Conservation (phyloP, 129 eudicot species). For the Calendula officinalis region DNA sequence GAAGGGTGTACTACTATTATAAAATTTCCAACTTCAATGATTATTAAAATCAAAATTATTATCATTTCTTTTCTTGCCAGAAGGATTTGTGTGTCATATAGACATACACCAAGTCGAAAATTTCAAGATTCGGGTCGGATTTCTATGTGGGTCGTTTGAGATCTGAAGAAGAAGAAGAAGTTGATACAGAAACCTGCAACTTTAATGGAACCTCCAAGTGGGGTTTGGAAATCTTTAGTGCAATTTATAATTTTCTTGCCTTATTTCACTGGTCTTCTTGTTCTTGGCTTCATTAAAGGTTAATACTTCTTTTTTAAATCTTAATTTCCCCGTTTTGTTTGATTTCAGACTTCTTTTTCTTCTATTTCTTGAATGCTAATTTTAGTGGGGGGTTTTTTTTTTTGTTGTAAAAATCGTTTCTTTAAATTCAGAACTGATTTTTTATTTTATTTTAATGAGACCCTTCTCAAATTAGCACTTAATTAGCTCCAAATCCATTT, state of each 20-base stretch:
- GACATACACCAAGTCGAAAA: not conserved
- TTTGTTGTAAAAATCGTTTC: not conserved
- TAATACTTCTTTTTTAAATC: not conserved
- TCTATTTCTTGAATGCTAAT: conserved; percentile 7
- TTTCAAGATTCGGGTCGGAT: conserved; percentile 23
- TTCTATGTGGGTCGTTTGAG: conserved; percentile 30
- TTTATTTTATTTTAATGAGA: not conserved
- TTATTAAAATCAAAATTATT: not conserved
- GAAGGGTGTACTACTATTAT: conserved; percentile 1
- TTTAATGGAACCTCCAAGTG: conserved; percentile 75
- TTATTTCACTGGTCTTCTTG: conserved; percentile 75
- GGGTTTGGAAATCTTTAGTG: conserved; percentile 59
- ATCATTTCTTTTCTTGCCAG: conserved; percentile 26
- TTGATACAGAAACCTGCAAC: conserved; percentile 24
- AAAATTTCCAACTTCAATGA: conserved; percentile 18
- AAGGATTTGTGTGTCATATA: conserved; percentile 23
- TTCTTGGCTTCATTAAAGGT: conserved; percentile 92
- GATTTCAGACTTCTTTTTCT: conserved; percentile 3
- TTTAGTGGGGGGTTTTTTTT: not conserved
- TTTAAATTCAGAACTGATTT: conserved; percentile 33
- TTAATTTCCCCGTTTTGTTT: not conserved
- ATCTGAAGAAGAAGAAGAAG: conserved; percentile 34
- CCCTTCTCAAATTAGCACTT: not conserved
- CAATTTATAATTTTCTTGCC: conserved; percentile 81
- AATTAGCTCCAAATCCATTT: conserved; percentile 5